Conservation (phyloP, 2,329 filamentous ascomycete species). For the Aspergillus flavus region DNA sequence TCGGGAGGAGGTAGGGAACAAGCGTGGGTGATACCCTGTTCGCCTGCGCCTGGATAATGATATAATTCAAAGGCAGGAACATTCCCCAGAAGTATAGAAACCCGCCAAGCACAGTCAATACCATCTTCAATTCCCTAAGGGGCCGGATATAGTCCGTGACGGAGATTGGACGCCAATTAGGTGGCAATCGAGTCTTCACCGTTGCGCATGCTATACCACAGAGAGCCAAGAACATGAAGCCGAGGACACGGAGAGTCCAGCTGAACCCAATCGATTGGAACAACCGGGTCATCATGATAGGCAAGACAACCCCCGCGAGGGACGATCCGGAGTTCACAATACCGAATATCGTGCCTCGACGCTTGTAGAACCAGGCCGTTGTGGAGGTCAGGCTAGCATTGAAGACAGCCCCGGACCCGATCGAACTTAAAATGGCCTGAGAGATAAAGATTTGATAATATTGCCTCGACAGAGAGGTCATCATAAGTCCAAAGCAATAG, state of each 20-base stretch:
- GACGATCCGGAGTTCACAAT: constrained; percentile 56
- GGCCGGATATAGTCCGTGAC: constrained; percentile 24
- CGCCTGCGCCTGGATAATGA: constrained; percentile 49
- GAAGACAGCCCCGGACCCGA: constrained; percentile 38
- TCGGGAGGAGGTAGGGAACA: constrained; percentile 55
- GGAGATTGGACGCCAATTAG: background rate
- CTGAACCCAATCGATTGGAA: background rate
- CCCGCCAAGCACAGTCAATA: constrained; percentile 20
- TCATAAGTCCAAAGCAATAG: constrained; percentile 59
- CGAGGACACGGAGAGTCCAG: background rate
- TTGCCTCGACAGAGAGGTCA: constrained; percentile 51
- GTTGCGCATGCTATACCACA: background rate
- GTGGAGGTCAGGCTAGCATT: constrained; percentile 21
- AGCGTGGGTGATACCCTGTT: constrained; percentile 54
- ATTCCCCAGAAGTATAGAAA: constrained; percentile 59
- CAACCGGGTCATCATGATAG: constrained; percentile 52
- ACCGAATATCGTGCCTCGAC: constrained; percentile 54
- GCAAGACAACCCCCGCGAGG: constrained; percentile 59
- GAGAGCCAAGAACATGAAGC: background rate
- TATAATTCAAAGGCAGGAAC: constrained; percentile 59
- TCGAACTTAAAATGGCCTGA: constrained; percentile 54
- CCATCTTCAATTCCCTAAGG: constrained; percentile 25
- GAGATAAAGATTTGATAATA: constrained; percentile 58
- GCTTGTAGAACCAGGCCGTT: constrained; percentile 54
- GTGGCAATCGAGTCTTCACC: background rate